Evolutionary conservation across 805 yeast species (phyloP).

Genomic region (Zygoascus biomembranicola): DNA sequence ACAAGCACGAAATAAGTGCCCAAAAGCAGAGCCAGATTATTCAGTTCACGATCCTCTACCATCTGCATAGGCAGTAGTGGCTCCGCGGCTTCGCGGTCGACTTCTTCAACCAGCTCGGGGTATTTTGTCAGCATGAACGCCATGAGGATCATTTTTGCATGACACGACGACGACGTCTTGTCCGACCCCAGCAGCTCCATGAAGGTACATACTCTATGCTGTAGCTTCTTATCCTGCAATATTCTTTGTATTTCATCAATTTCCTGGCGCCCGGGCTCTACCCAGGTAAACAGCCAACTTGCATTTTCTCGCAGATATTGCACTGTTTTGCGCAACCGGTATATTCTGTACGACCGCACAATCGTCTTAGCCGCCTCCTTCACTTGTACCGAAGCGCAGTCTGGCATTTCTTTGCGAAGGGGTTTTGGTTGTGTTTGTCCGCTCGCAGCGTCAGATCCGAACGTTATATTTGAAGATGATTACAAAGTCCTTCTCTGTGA

Average conservation of each 20-base stretch:
- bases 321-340: conserved; percentile 11
- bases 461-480: not conserved
- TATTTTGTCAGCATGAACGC: conserved; percentile 13
- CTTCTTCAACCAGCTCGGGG: not conserved
- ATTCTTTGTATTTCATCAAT: conserved; percentile 8
- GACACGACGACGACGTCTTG: conserved; percentile 12
- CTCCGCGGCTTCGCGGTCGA: not conserved
- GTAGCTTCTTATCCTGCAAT: conserved; percentile 9
- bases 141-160: conserved; percentile 16
- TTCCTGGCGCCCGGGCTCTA: not conserved
- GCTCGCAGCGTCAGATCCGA: too few species aligned
- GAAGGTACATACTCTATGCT: conserved; percentile 3
- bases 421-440: too few species aligned
- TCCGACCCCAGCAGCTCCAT: conserved; percentile 12
- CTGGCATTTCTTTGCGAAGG: not conserved
- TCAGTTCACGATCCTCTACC: conserved; percentile 15
- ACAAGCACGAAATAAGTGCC: conserved; percentile 12
- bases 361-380: conserved; percentile 3
- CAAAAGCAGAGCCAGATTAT: conserved; percentile 3
- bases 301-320: conserved; percentile 3
- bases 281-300: conserved; percentile 17
- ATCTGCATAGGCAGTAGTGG: conserved; percentile 18
- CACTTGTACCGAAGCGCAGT: not conserved
- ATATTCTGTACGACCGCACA: conserved; percentile 11
- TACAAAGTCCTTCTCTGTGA: not conserved